Evolutionary conservation across 106 monocot species (phyloP).

Genomic region (Phalaenopsis equestris): DNA sequence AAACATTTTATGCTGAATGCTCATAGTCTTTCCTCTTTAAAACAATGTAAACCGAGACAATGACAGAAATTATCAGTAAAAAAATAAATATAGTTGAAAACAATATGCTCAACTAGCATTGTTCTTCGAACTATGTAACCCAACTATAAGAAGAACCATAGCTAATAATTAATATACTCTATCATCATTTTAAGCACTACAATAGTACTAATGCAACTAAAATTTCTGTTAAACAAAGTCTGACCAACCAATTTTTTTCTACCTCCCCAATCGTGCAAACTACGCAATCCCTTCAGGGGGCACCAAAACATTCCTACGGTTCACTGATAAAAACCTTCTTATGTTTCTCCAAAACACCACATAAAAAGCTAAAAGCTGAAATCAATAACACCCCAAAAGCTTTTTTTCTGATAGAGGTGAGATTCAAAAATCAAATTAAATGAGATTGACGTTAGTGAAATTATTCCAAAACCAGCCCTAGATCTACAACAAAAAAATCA

Average conservation of each 20-base stretch:
- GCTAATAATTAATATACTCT: not conserved
- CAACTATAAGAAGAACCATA: not conserved
- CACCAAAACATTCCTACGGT: not conserved
- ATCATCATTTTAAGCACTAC: not conserved
- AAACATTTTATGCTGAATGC: too few species aligned
- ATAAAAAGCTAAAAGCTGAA: too few species aligned
- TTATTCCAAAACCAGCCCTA: not conserved
- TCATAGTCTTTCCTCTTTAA: not conserved
- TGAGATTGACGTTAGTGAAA: not conserved
- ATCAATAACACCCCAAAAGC: too few species aligned
- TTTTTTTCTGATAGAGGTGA: not conserved
- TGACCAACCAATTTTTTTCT: too few species aligned
- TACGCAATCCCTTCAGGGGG: not conserved
- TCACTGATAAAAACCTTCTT: too few species aligned
- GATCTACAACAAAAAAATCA: not conserved
- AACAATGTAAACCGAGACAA: too few species aligned
- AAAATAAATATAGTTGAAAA: not conserved
- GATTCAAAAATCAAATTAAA: not conserved
- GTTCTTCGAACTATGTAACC: not conserved
- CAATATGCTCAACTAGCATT: not conserved
- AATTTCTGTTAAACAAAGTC: too few species aligned
- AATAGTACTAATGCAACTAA: not conserved
- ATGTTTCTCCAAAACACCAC: too few species aligned
- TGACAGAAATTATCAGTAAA: not conserved
- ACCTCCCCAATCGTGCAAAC: not conserved